Conservation (phyloP, 306 rosid genomes). For the Fagus crenata region DNA sequence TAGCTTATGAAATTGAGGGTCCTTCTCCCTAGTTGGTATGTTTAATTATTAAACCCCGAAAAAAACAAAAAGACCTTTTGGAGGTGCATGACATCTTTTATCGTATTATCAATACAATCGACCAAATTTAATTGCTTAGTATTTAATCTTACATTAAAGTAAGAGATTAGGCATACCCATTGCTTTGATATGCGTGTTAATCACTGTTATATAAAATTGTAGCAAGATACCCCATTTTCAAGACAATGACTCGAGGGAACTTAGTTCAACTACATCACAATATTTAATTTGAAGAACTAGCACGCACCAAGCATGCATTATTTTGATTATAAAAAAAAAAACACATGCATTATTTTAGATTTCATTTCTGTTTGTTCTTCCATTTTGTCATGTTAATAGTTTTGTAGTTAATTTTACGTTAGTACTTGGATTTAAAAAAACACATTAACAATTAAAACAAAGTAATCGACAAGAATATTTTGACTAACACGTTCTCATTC, state of each 20-base stretch:
- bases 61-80: slow-evolving; percentile 26
- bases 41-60: slow-evolving; percentile 11
- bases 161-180: background rate
- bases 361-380: background rate
- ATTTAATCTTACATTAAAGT: no score
- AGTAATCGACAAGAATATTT: slow-evolving; percentile 23
- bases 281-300: no score
- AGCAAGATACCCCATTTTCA: background rate
- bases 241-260: no score
- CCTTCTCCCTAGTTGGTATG: slow-evolving; percentile 24
- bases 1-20: slow-evolving; percentile 40
- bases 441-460: slow-evolving; percentile 2
- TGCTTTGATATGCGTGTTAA: slow-evolving; percentile 16
- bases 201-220: background rate
- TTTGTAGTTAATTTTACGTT: background rate
- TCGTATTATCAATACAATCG: background rate
- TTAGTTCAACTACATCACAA: no score
- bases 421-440: background rate
- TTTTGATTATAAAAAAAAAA: no score
- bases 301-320: no score
- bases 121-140: slow-evolving; percentile 3
- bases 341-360: no score
- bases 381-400: background rate
- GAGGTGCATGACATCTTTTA: slow-evolving; percentile 35
- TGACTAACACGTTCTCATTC: slow-evolving; percentile 20